These are phyloP conservation scores for Dalbergia cultrata DNA, from an alignment of 306 rosid genomes.

Conservation along the genomic window DNA sequence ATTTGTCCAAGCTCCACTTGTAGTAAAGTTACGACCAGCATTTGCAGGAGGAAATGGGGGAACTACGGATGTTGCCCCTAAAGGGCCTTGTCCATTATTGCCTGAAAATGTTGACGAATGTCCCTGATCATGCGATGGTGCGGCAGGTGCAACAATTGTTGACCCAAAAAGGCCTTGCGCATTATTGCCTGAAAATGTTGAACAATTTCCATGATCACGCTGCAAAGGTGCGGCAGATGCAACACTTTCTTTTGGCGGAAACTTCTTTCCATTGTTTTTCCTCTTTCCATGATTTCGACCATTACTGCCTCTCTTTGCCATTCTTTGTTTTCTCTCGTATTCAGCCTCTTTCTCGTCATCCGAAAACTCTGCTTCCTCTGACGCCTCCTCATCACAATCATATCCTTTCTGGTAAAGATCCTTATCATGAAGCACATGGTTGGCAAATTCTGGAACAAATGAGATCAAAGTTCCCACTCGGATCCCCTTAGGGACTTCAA, in stretches of 20 bases:
- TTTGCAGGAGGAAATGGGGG: constrained; percentile 55
- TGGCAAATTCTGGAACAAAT: constrained; percentile 74
- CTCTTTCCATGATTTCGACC: constrained; percentile 48
- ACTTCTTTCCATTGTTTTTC: constrained; percentile 46
- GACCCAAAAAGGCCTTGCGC: no score
- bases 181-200: background rate
- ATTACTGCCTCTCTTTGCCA: constrained; percentile 58
- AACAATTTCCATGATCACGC: constrained; percentile 22
- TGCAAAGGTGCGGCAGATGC: constrained; percentile 35
- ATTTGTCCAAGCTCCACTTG: constrained; percentile 61
- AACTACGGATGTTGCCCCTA: constrained; percentile 34
- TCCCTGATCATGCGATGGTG: background rate
- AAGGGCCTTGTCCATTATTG: background rate
- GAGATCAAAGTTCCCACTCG: constrained; percentile 61
- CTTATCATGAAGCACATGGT: constrained; percentile 65
- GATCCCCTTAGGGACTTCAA: constrained; percentile 70
- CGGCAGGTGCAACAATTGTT: background rate
- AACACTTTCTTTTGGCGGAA: constrained; percentile 23
- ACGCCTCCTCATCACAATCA: constrained; percentile 77
- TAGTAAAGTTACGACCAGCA: constrained; percentile 25
- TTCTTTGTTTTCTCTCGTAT: constrained; percentile 57
- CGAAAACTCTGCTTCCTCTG: constrained; percentile 71
- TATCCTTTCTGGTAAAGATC: constrained; percentile 78
- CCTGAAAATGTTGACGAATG: background rate
- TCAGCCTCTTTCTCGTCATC: constrained; percentile 89